Conservation (phyloP, 169 alveolate species). For the Cryptosporidium sp. region DNA sequence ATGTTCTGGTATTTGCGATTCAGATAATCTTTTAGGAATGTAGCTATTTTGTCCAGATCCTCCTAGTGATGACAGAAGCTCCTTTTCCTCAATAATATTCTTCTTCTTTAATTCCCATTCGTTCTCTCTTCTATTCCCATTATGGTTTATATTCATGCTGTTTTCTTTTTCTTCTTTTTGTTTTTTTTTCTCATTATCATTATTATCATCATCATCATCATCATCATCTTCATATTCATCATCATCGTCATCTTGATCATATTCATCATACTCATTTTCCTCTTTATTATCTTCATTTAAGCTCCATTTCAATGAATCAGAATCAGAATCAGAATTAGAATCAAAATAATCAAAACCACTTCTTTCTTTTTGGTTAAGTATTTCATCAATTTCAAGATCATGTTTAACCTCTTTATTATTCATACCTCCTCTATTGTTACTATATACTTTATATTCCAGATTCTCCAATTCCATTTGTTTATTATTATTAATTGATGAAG, state of each 20-base stretch:
- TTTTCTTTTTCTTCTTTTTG: not conserved
- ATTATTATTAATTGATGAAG: not conserved
- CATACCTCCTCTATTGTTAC: not conserved
- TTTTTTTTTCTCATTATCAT: not conserved
- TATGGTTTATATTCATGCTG: not conserved
- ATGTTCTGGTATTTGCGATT: no score
- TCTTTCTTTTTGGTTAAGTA: no score
- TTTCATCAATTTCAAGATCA: not conserved
- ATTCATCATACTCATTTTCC: not conserved
- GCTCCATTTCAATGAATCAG: not conserved
- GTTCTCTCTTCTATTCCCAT: no score
- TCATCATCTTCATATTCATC: not conserved
- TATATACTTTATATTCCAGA: conserved; percentile 20
- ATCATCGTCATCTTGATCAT: not conserved
- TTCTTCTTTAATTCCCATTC: no score
- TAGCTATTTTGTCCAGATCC: no score
- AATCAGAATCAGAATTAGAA: no score
- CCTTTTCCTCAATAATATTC: no score
- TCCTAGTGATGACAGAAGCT: no score
- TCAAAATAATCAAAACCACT: no score
- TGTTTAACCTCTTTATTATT: not conserved
- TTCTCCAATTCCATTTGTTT: not conserved
- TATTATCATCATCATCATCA: not conserved
- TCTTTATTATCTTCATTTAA: not conserved
- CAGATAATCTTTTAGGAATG: no score